Evolutionary conservation across 2,329 filamentous ascomycete species (phyloP).

Genomic region (Venturia carpophila): DNA sequence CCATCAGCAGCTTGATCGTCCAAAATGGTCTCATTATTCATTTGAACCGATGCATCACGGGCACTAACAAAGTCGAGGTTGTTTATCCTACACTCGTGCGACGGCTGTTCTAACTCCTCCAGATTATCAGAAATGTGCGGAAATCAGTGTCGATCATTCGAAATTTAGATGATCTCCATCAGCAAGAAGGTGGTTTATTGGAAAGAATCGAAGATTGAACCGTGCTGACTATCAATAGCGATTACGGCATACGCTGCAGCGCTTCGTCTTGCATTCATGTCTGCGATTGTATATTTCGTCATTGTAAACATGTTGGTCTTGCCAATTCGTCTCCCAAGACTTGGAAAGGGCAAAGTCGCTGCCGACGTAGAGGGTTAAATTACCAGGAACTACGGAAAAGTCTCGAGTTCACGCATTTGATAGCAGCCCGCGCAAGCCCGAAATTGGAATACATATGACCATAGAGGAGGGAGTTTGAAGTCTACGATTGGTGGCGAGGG

Average conservation of each 20-base stretch:
- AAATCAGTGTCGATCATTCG: conserved; percentile 43
- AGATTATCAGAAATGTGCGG: conserved; percentile 42
- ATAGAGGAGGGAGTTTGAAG: no score
- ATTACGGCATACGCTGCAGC: conserved; percentile 22
- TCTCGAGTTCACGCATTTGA: background rate
- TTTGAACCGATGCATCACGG: conserved; percentile 51
- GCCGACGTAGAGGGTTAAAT: conserved; percentile 15
- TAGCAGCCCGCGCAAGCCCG: background rate
- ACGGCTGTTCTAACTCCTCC: background rate
- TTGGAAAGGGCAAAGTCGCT: conserved; percentile 31
- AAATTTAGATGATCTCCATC: conserved; percentile 39
- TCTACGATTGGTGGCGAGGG: no score
- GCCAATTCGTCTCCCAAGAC: conserved; percentile 47
- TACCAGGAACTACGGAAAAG: background rate
- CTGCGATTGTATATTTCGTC: conserved; percentile 40
- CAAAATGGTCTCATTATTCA: conserved; percentile 61
- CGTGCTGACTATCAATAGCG: background rate
- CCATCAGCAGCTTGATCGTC: conserved; percentile 61
- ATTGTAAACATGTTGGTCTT: conserved; percentile 43
- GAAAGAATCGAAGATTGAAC: background rate
- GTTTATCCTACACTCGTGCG: conserved; percentile 15
- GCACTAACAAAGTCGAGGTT: conserved; percentile 48
- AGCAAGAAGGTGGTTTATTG: conserved; percentile 37
- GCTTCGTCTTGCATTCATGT: conserved; percentile 37
- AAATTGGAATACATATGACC: background rate